phyloP scores from a whole-genome alignment of 164 flowering plant genomes.

The Amborella trichopoda region DNA sequence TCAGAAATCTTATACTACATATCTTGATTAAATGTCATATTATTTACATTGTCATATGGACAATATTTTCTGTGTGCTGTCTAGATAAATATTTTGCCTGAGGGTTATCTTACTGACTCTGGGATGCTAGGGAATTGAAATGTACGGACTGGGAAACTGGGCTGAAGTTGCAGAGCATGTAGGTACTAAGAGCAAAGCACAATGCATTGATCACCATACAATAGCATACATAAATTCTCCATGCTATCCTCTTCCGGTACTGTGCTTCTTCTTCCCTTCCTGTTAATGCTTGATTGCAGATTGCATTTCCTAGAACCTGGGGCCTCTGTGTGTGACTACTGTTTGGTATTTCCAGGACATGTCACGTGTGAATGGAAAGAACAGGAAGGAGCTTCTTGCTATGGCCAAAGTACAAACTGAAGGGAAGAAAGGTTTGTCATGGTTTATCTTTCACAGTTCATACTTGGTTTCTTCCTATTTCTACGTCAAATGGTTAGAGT shows the following conservation, averaged over 20 bases:
- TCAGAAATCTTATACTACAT: no score
- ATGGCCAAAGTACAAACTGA: conserved; percentile 77
- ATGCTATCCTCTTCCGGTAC: conserved; percentile 89
- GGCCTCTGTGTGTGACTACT: no score
- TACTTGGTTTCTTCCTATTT: no score
- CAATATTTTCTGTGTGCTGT: no score
- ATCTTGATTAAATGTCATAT: no score
- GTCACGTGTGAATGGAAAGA: conserved; percentile 93
- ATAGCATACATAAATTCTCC: conserved; percentile 72
- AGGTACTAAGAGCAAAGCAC: conserved; percentile 75
- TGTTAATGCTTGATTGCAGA: no score
- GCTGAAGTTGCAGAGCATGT: conserved; percentile 90
- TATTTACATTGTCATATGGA: no score
- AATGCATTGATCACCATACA: conserved; percentile 73
- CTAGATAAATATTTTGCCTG: no score
- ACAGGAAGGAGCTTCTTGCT: conserved; percentile 84
- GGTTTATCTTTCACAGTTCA: no score
- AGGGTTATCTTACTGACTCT: background rate
- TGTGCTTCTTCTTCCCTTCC: conserved; percentile 5
- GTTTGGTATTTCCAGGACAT: conserved; percentile 41
- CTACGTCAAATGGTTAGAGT: no score
- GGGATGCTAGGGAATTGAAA: conserved; percentile 65
- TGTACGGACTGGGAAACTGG: conserved; percentile 97
- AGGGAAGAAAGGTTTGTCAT: conserved; percentile 55
- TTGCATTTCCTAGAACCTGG: no score